phyloP scores from a whole-genome alignment of 345 rosid genomes.

The Aurinia saxatilis region DNA sequence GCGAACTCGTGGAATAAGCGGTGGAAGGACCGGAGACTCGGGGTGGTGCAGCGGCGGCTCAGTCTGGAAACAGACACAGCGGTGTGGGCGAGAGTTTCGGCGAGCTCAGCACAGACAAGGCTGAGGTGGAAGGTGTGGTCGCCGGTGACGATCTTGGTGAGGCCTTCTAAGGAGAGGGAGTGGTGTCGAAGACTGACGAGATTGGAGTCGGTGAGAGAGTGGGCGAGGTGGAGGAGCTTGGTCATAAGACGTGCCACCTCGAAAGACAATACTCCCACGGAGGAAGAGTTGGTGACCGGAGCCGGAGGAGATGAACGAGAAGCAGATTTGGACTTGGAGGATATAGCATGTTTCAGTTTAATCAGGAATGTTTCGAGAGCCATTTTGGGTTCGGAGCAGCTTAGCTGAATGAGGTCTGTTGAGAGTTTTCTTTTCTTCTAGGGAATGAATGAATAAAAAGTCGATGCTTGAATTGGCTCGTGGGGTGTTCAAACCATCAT shows the following conservation, averaged over 20 bases:
- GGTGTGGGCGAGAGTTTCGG: conserved; percentile 45
- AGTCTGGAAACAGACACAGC: conserved; percentile 60
- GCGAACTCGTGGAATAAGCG: conserved; percentile 54
- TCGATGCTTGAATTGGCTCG: conserved; percentile 39
- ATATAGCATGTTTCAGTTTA: conserved; percentile 62
- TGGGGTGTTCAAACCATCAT: conserved; percentile 45
- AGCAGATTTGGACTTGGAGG: conserved; percentile 46
- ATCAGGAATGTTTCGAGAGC: conserved; percentile 83
- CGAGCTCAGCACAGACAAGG: conserved; percentile 77
- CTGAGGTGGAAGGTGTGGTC: conserved; percentile 78
- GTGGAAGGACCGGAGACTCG: conserved; percentile 44
- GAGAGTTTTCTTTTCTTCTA: conserved; percentile 13
- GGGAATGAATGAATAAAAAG: conserved; percentile 17
- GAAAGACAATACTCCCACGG: conserved; percentile 59
- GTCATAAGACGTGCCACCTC: conserved; percentile 85
- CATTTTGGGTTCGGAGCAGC: conserved; percentile 29
- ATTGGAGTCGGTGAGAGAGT: conserved; percentile 66
- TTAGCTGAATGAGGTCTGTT: conserved; percentile 13
- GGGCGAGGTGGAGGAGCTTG: conserved; percentile 71
- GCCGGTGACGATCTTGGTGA: conserved; percentile 68
- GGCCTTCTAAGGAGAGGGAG: conserved; percentile 63
- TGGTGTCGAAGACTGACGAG: conserved; percentile 54
- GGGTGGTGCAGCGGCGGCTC: conserved; percentile 45
- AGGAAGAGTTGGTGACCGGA: conserved; percentile 20
- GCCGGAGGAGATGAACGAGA: conserved; percentile 25